Evolutionary conservation across 2,329 filamentous ascomycete genomes (phyloP), one percentile per base, ranked within the genome.

Genomic region (Xylaria multiplex): DNA sequence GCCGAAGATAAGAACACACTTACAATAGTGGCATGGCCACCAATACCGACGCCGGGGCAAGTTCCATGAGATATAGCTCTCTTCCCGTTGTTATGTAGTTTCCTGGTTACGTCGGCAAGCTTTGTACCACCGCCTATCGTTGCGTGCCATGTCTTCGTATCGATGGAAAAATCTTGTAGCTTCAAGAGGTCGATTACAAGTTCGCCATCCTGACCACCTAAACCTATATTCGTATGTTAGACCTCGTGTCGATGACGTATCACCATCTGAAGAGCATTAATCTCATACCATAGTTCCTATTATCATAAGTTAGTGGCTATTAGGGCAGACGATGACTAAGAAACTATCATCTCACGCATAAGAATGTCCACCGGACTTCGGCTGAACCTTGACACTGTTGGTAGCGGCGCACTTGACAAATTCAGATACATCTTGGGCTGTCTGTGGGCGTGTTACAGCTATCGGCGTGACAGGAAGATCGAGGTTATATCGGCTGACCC

Each of bases 281-380:
- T 48, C 27, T 61, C 71, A 56, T 71, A 75, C 77, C 77, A 66
- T 74, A 78, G 67, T 79, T 79, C 37, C 76, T 77, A 59, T 22
- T 16, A 8, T 22, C 14, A 8, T 5, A 14, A 27, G 66, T 75
- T 53, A 71, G 66, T 48, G 60, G 62, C 52, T 37, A 16, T 37
- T 5, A 61, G 42, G 35, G 55, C 19, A 14, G 43, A 46, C 35
- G 24, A 13, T 35, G 27, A 22, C 43, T 14, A 27, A 13, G 8
- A 22, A 49, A n/a, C 14, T 59, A 11, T 14, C 2, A 66, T 5
- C 82, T 71, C 74, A 85, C 84, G 81, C 88, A 68, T 88, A 91
- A 0, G 87, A 90, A 71, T 91, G 89, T 0, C 89, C 89, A 3
- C 88, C 89, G 1, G 86, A 88, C 69, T 83, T 86, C 24, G 88